Percentiles rank a stretch among this genome's conserved stretches.
These are phyloP conservation scores for Anthostomella pinea DNA, from an alignment of 2,329 filamentous ascomycete species.

Conservation along the genomic window DNA sequence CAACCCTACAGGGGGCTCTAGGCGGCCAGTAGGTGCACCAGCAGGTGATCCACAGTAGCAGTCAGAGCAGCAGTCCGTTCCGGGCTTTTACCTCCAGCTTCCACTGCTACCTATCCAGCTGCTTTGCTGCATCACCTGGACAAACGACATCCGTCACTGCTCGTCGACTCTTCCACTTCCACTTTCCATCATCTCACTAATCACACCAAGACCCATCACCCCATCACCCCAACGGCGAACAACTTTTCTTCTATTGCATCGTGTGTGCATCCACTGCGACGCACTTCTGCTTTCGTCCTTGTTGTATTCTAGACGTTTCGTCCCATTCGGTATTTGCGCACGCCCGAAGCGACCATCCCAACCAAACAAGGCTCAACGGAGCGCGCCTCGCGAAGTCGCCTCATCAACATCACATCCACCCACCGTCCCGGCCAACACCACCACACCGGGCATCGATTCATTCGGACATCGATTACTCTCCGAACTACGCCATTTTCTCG, in stretches of 20 bases:
- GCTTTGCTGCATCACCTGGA: not conserved
- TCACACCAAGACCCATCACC: constrained; percentile 1
- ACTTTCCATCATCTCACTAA: constrained; percentile 8
- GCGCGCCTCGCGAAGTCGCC: constrained; percentile 22
- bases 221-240: not conserved
- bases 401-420: constrained; percentile 9
- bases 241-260: not conserved
- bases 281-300: constrained; percentile 8
- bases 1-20: too few species aligned
- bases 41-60: too few species aligned
- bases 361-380: constrained; percentile 22
- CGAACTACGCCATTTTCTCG: constrained; percentile 6
- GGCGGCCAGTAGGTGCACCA: too few species aligned
- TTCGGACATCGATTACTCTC: constrained; percentile 14
- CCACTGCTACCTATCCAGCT: not conserved
- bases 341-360: constrained; percentile 13
- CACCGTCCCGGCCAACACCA: constrained; percentile 4
- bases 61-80: not conserved
- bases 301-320: constrained; percentile 23
- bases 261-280: constrained; percentile 5
- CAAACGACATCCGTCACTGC: constrained; percentile 13
- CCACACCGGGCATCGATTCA: constrained; percentile 17
- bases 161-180: constrained; percentile 5
- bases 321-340: constrained; percentile 14
- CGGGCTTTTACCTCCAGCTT: not conserved